phyloP scores from a whole-genome alignment of 306 rosid species.

The Phaseolus lunatus region DNA sequence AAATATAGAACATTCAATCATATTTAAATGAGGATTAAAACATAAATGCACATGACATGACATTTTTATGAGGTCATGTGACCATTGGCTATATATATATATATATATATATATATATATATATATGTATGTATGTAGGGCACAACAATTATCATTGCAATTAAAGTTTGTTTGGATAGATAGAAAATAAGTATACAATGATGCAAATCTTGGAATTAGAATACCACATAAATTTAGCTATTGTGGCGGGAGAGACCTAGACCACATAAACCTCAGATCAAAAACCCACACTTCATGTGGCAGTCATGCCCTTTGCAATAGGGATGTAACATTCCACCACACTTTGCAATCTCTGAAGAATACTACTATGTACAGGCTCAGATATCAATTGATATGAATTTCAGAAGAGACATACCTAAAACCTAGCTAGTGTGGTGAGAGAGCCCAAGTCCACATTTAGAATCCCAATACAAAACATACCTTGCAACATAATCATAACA shows the following conservation, averaged over 20 bases:
- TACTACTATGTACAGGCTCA: not conserved
- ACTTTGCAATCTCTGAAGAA: not conserved
- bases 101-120: no score
- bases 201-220: not conserved
- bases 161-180: not conserved
- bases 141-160: not conserved
- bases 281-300: not conserved
- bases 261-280: no score
- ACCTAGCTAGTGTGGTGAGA: not conserved
- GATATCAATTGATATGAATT: not conserved
- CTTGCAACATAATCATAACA: no score
- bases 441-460: no score
- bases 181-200: not conserved
- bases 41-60: not conserved
- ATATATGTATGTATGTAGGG: no score
- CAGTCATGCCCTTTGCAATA: not conserved
- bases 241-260: not conserved
- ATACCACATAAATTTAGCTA: not conserved
- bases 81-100: no score
- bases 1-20: not conserved
- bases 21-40: not conserved
- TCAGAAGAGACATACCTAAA: not conserved
- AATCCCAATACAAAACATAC: no score
- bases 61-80: not conserved
- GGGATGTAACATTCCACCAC: not conserved